A percentile compares a stretch with the other conserved stretches of the same genome.
Evolutionary conservation across 2,329 filamentous ascomycete species (phyloP).

Genomic region (Talaromyces pinophilus): DNA sequence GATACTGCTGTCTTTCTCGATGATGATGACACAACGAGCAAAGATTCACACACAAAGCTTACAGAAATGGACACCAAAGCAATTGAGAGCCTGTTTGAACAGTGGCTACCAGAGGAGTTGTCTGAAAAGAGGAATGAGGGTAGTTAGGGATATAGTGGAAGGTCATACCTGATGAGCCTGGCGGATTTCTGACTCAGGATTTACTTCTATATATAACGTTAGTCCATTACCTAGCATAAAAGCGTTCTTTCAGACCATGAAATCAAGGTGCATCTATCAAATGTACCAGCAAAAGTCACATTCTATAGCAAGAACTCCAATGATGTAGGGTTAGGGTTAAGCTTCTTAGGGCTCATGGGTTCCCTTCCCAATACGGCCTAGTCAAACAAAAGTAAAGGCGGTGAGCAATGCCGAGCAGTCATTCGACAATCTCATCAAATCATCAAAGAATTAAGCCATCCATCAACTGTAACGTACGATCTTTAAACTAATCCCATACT

Average conservation of each 20-base stretch:
- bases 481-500: neutral
- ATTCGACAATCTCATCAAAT: constrained; percentile 8
- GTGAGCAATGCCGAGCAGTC: neutral
- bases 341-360: neutral
- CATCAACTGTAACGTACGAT: neutral
- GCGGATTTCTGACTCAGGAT: neutral
- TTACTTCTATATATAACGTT: neutral
- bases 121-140: neutral
- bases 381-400: neutral
- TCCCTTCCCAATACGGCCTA: neutral
- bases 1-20: neutral
- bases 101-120: constrained; percentile 11
- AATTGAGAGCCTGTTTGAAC: constrained; percentile 5
- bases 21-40: neutral
- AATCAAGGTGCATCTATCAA: neutral
- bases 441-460: neutral
- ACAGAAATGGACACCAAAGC: neutral
- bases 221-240: neutral
- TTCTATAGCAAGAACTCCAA: neutral
- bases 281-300: neutral
- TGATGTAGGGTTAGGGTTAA: neutral
- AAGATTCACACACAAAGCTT: neutral
- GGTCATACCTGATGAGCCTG: neutral
- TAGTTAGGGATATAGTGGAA: neutral
- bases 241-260: neutral